These are phyloP conservation scores for Hamamelis virginiana DNA, from an alignment of 164 flowering plant species.

Conservation along the genomic window DNA sequence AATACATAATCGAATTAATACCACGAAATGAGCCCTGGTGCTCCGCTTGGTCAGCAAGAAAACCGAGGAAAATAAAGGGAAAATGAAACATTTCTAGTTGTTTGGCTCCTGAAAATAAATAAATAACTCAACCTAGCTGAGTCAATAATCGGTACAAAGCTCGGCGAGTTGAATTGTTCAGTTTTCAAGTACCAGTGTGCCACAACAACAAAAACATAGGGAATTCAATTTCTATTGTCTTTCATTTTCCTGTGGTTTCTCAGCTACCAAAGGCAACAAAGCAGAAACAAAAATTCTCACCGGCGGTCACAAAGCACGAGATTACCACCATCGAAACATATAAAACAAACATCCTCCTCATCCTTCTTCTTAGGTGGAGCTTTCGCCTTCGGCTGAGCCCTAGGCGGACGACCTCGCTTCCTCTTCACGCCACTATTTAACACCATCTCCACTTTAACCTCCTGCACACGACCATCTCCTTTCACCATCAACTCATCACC, in stretches of 20 bases:
- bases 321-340: conserved; percentile 62
- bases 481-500: background rate
- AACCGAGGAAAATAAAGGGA: background rate
- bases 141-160: too few relatives aligned
- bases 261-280: background rate
- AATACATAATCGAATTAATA: background rate
- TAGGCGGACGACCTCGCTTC: conserved; percentile 71
- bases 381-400: conserved; percentile 20
- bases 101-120: too few relatives aligned
- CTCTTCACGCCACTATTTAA: conserved; percentile 34
- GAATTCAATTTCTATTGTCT: too few relatives aligned
- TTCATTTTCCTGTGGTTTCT: too few relatives aligned
- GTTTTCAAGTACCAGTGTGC: too few relatives aligned
- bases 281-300: conserved; percentile 23
- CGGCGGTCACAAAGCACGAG: conserved; percentile 51
- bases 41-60: background rate
- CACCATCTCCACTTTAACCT: conserved; percentile 18
- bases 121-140: too few relatives aligned
- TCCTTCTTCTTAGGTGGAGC: conserved; percentile 37
- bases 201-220: too few relatives aligned
- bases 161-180: too few relatives aligned
- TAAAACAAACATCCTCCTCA: conserved; percentile 89
- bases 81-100: background rate
- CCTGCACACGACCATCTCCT: conserved; percentile 4
- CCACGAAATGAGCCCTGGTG: background rate